A percentile compares a stretch with the other conserved stretches of the same genome.
Conservation (phyloP, 108 stramenopile species). For the Fistulifera pelliculosa region DNA sequence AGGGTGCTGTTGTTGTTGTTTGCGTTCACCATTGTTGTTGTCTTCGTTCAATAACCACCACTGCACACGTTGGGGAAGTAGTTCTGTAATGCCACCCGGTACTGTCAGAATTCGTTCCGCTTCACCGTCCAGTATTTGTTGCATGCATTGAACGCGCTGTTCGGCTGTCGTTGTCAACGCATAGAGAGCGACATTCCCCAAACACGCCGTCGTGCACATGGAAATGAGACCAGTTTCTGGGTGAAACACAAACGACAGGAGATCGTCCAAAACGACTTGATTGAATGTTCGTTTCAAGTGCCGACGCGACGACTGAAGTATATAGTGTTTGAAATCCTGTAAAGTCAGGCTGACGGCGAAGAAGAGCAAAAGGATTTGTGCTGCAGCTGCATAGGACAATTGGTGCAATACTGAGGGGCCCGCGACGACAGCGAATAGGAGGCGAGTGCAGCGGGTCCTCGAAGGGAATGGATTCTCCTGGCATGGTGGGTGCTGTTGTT, state of each 20-base stretch:
- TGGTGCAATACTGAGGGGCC: no score
- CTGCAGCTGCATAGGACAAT: no score
- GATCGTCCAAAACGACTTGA: constrained; percentile 36
- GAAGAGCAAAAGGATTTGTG: no score
- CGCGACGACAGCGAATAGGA: no score
- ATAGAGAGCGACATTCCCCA: constrained; percentile 41
- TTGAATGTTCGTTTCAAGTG: constrained; percentile 7
- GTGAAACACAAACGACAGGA: constrained; percentile 28
- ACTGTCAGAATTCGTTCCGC: constrained; percentile 10
- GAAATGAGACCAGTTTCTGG: constrained; percentile 23
- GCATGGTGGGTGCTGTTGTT: no score
- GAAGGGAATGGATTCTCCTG: no score
- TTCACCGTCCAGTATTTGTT: constrained; percentile 14
- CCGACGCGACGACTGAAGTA: neutral
- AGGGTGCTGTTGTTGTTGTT: neutral
- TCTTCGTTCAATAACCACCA: constrained; percentile 14
- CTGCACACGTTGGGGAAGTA: constrained; percentile 21
- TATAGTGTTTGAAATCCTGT: no score
- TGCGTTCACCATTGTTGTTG: neutral
- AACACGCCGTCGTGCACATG: constrained; percentile 10
- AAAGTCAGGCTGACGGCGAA: no score
- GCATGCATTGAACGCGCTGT: constrained; percentile 20
- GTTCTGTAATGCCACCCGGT: constrained; percentile 24
- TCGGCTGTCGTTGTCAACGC: constrained; percentile 20
- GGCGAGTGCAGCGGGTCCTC: no score